Evolutionary conservation across 2,329 filamentous ascomycete species (phyloP).

Genomic region (Fusarium anguioides): DNA sequence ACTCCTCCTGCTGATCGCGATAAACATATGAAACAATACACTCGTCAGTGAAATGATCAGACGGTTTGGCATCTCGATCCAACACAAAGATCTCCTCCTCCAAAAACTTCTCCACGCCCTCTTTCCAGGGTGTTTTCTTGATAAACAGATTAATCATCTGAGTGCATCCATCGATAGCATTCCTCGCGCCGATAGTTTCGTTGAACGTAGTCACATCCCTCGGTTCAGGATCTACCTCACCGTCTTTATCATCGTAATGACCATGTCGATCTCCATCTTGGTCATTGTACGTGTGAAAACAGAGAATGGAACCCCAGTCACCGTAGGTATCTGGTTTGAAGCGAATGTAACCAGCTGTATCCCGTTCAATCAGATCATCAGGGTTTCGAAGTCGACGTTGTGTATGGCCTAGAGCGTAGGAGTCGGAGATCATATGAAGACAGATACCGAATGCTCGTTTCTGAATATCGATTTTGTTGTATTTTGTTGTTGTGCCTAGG

Average conservation of each 20-base stretch:
- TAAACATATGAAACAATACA: constrained; percentile 9
- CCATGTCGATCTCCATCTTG: constrained; percentile 20
- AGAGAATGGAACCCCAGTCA: constrained; percentile 18
- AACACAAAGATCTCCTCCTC: constrained; percentile 16
- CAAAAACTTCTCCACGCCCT: constrained; percentile 16
- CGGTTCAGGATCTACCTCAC: constrained; percentile 6
- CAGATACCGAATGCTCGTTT: constrained; percentile 27
- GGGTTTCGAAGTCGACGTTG: constrained; percentile 22
- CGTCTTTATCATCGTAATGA: constrained; percentile 24
- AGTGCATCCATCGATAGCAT: constrained; percentile 12
- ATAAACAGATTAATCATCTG: constrained; percentile 15
- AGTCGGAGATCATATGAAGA: constrained; percentile 33
- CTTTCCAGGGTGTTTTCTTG: constrained; percentile 16
- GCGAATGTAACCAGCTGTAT: constrained; percentile 20
- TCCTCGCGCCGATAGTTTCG: constrained; percentile 17
- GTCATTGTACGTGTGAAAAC: constrained; percentile 22
- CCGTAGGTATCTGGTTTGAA: constrained; percentile 22
- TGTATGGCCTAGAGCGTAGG: constrained; percentile 28
- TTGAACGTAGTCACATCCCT: constrained; percentile 21
- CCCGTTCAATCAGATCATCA: constrained; percentile 1
- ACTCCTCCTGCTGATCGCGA: neutral
- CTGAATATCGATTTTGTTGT: constrained; percentile 5
- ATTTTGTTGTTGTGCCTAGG: constrained; percentile 26
- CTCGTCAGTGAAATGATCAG: constrained; percentile 27
- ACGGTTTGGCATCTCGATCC: constrained; percentile 5